A percentile compares a stretch with the other conserved stretches of the same genome.
These are phyloP conservation scores for Arthromyces matolae DNA, from an alignment of 768 basidiomycete species.

Conservation along the genomic window DNA sequence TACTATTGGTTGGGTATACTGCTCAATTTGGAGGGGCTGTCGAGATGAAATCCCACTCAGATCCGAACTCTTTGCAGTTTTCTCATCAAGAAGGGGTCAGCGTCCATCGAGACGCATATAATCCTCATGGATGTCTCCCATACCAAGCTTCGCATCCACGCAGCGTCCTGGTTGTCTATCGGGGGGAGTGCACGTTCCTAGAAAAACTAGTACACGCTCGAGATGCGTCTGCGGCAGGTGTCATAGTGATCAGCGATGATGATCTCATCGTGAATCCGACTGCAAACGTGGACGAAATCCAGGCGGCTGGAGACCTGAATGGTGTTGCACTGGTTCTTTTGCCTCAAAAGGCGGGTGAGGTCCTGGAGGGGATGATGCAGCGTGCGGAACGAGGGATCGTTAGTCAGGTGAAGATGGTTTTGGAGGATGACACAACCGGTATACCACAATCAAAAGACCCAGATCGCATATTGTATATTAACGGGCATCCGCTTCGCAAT, in stretches of 20 bases:
- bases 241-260: constrained; percentile 69
- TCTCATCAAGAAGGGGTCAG: constrained; percentile 49
- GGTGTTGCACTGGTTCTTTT: constrained; percentile 61
- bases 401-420: constrained; percentile 48
- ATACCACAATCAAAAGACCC: constrained; percentile 27
- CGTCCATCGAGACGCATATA: constrained; percentile 48
- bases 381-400: constrained; percentile 41
- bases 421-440: constrained; percentile 36
- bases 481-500: constrained; percentile 73
- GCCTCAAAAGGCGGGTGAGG: constrained; percentile 45
- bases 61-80: constrained; percentile 37
- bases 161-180: constrained; percentile 56
- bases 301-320: constrained; percentile 52
- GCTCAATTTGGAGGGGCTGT: constrained; percentile 72
- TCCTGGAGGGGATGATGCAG: constrained; percentile 54
- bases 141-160: constrained; percentile 47
- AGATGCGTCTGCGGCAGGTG: constrained; percentile 69
- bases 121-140: constrained; percentile 56
- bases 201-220: constrained; percentile 74
- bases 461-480: constrained; percentile 65
- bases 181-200: constrained; percentile 87
- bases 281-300: constrained; percentile 52
- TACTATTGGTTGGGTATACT: constrained; percentile 56
- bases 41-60: constrained; percentile 22
- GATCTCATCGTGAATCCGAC: constrained; percentile 64